These are phyloP conservation scores for Phytophthora sp. DNA, from an alignment of 352 stramenopile species.

Conservation along the genomic window DNA sequence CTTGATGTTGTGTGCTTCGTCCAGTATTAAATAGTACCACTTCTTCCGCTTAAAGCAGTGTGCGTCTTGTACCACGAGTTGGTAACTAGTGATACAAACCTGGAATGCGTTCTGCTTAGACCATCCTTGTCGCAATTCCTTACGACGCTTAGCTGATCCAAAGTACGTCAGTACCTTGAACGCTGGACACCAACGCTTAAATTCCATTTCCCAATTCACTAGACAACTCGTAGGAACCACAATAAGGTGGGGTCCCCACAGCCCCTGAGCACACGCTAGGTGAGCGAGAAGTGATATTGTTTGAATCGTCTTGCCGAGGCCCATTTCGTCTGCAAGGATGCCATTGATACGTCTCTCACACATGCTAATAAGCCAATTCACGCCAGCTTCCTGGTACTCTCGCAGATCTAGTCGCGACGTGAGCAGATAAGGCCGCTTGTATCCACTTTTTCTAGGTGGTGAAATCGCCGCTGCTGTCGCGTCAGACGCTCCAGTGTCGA, in stretches of 20 bases:
- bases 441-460: constrained; percentile 33
- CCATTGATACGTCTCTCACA: constrained; percentile 97
- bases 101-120: constrained; percentile 97
- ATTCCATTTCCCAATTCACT: constrained; percentile 99
- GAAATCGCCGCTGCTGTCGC: neutral
- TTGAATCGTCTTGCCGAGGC: constrained; percentile 98
- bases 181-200: constrained; percentile 97
- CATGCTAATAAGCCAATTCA: constrained; percentile 99
- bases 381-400: constrained; percentile 84
- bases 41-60: constrained; percentile 98
- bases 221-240: constrained; percentile 98
- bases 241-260: constrained; percentile 99
- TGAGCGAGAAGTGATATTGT: constrained; percentile 98
- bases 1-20: constrained; percentile 99
- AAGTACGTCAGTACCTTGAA: constrained; percentile 99
- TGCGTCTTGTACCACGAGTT: constrained; percentile 97
- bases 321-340: constrained; percentile 98
- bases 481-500: neutral
- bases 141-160: constrained; percentile 95
- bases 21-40: constrained; percentile 99
- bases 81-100: constrained; percentile 99
- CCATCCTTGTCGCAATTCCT: constrained; percentile 93
- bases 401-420: constrained; percentile 68
- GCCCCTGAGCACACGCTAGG: constrained; percentile 87
- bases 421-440: constrained; percentile 74